A percentile compares a stretch with the other conserved stretches of the same genome.
Conservation (phyloP, 345 rosid genomes). For the Kernera saxatilis region DNA sequence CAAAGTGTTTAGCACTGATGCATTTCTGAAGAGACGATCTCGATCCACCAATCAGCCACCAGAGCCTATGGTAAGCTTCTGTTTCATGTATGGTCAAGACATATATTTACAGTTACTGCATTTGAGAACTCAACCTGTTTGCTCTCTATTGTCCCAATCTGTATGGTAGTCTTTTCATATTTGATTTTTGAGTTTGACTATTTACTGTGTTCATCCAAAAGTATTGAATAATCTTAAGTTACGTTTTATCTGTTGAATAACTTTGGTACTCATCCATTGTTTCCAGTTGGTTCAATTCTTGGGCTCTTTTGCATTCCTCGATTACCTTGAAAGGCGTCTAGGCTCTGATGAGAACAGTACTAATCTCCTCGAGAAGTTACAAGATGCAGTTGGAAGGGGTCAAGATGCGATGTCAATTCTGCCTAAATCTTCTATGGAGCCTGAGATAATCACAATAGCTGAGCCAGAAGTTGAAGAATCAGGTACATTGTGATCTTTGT, state of each 20-base stretch:
- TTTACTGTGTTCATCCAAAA: not conserved
- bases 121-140: not conserved
- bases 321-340: conserved; percentile 77
- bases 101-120: conserved; percentile 6
- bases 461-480: conserved; percentile 71
- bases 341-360: conserved; percentile 61
- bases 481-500: conserved; percentile 39
- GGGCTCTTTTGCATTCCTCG: conserved; percentile 86
- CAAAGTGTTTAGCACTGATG: conserved; percentile 75
- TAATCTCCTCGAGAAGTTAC: conserved; percentile 90
- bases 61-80: conserved; percentile 73
- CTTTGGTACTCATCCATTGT: conserved; percentile 5
- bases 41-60: conserved; percentile 86
- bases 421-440: conserved; percentile 59
- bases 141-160: not conserved
- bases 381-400: conserved; percentile 96
- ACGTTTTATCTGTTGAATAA: not conserved
- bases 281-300: conserved; percentile 75
- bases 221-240: not conserved
- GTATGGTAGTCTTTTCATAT: conserved; percentile 7
- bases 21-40: conserved; percentile 86
- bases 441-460: conserved; percentile 85
- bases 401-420: conserved; percentile 80
- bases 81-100: conserved; percentile 10
- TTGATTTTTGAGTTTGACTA: not conserved